Base-by-base conservation (phyloP, 768 basidiomycete genomes). In the Boletellus ananiceps region DNA sequence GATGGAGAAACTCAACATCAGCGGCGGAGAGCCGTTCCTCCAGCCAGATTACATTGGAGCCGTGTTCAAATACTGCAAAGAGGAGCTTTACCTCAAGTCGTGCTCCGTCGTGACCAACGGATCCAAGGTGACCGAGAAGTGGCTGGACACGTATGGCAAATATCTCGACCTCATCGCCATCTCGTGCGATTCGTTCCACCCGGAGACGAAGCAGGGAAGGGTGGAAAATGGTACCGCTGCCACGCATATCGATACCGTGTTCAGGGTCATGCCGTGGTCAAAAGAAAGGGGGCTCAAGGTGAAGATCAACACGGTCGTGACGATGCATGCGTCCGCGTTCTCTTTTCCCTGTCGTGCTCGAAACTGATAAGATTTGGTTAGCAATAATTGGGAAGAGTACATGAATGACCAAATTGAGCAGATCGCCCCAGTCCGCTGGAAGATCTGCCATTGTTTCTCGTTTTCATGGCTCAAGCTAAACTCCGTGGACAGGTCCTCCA, bases 151-250 rank as follows among this genome's bases (percentile, higher is more conserved):
- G 19, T 71, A 69, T 35, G 68, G 71, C 0, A 21, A 61, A 38
- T 71, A 67, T 46, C 57, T 72, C 39, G 69, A 71, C 37, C 44
- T 69, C 37, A 68, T 71, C 58, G 67, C 70, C 11, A 68, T 72
- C 12, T 69, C 69, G 9, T 69, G 70, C 27, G 70, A 72, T 42
- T 54, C 49, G 13, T 72, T 71, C 42, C 67, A 66, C 40, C 16
- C 49, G 0, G 69, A 69, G 40, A 63, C 62, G 6, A 56, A 49
- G 14, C 56, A 64, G 36, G 65, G 67, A 51, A n/a, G 61, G 29
- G 41, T 57, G 4, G 69, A 69, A 39, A 65, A 67, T 4, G 61
- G 58, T 6, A 57, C 49, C 23, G 40, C 54, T 7, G 49, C 57
- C 12, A 52, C 54, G 2, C 70, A 71, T 39, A 49, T 70, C 35